Percentiles rank a stretch among this genome's conserved stretches.
Evolutionary conservation across 345 rosid genomes (phyloP).

Genomic region (Citrus reticulata): DNA sequence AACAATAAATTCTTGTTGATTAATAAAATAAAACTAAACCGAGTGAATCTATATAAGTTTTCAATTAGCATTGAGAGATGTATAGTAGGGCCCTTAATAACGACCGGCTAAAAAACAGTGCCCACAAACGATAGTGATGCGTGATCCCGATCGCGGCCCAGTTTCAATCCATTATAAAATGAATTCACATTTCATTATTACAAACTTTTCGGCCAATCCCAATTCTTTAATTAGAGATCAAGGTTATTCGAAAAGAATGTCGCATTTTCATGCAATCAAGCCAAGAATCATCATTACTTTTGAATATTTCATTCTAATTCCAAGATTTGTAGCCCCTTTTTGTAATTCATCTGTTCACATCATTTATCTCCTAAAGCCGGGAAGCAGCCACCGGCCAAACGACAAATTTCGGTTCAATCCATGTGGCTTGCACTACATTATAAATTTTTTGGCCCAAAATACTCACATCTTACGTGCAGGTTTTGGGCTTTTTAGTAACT

Average conservation of each 20-base stretch:
- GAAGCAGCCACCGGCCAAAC: constrained; percentile 11
- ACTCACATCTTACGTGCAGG: too few relatives aligned
- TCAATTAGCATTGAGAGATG: background rate
- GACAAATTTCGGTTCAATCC: constrained; percentile 2
- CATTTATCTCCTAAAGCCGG: too few relatives aligned
- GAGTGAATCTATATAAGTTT: background rate
- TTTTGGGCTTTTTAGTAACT: background rate
- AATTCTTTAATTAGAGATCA: background rate
- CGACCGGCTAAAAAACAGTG: background rate
- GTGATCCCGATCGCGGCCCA: background rate
- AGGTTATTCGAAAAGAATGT: too few relatives aligned
- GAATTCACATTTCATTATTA: background rate
- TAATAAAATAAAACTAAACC: background rate
- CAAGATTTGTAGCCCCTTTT: too few relatives aligned
- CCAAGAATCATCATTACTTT: too few relatives aligned
- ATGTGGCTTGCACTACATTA: constrained; percentile 17
- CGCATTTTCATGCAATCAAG: too few relatives aligned
- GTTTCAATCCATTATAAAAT: background rate
- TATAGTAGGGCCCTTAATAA: background rate
- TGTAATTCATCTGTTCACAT: too few relatives aligned
- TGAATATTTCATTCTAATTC: too few relatives aligned
- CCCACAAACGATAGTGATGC: background rate
- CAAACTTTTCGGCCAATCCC: background rate
- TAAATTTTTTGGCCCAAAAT: too few relatives aligned
- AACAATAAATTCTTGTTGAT: too few relatives aligned